Base-by-base conservation (phyloP, 768 basidiomycete genomes). In the Pisolithus sp. region DNA sequence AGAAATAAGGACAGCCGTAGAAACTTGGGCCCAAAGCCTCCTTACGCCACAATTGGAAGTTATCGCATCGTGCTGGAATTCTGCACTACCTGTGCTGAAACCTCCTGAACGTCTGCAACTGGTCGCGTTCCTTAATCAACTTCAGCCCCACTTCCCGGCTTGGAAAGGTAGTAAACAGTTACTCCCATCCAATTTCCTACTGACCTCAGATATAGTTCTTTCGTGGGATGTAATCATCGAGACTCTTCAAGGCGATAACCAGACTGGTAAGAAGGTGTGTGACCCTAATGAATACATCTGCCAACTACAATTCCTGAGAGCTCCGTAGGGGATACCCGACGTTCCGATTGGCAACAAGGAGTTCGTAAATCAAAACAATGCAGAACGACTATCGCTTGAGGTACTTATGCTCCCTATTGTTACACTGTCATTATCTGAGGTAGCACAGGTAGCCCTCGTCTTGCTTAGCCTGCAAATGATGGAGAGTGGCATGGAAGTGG, bases 51-150 rank as follows among this genome's bases (percentile, higher is more conserved):
- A 89, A 66, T 71, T 83, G 46, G 75, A 82, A 13, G 76, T 78
- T 13, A 85, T 89, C 13, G 73, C 84, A 7, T 67, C 69, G 17
- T 89, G 84, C 59, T 89, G 84, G 82, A 76, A 79, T 49, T 83
- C 86, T 57, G 72, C 76, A 6, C 60, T 89, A 24, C 60, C 70
- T 7, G 82, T 76, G 49, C 71, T 78, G 5, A 77, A 84, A 2
- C 71, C 82, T 12, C 53, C 71, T 1, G 85, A 86, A 48, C 78
- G 83, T 15, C 67, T 78, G 31, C 77, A 73, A 47, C 71, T 89
- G 10, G 70, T 81, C 15, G 71, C 75, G 8, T 89, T 89, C 66
- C 69, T 89, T 17, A 74, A 80, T 28, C 85, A 84, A 58, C 73
- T 90, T 26, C 80, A 73, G n/a, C 73, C 84, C 0, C 77, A 85